phyloP scores from a whole-genome alignment of 2,329 filamentous ascomycete genomes.

The Pestalotiopsis sp. region DNA sequence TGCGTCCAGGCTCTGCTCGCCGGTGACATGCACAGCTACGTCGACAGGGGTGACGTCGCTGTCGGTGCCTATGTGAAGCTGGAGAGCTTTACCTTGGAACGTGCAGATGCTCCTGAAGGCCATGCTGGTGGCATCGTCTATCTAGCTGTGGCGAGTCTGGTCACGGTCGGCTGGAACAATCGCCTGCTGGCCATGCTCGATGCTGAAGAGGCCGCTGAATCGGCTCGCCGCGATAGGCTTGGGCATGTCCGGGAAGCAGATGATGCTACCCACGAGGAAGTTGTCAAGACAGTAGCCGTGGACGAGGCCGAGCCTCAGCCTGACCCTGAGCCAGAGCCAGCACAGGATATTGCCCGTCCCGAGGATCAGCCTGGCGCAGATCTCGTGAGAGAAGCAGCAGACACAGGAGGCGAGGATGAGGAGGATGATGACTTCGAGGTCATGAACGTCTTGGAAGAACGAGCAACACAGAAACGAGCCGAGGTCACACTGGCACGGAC shows the following conservation, averaged over 20 bases:
- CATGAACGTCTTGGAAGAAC: slow-evolving; percentile 31
- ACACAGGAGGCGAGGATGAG: slow-evolving; percentile 17
- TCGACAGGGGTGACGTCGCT: slow-evolving; percentile 46
- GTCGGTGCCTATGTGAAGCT: slow-evolving; percentile 53
- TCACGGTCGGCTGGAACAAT: slow-evolving; percentile 52
- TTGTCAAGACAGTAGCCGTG: neutral
- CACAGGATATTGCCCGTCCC: neutral
- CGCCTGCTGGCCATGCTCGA: slow-evolving; percentile 34
- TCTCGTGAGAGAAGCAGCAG: slow-evolving; percentile 18
- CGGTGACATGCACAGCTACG: slow-evolving; percentile 49
- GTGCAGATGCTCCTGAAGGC: neutral
- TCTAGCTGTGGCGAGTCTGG: slow-evolving; percentile 47
- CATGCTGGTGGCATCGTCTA: slow-evolving; percentile 32
- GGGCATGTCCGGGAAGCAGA: neutral
- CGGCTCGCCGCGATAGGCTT: too few relatives aligned
- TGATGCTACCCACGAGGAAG: neutral
- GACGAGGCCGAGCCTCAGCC: neutral
- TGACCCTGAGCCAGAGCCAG: neutral
- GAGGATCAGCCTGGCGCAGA: slow-evolving; percentile 8
- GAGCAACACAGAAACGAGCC: slow-evolving; percentile 21
- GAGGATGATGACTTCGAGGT: slow-evolving; percentile 43
- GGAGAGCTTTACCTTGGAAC: slow-evolving; percentile 42
- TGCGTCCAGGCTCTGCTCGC: slow-evolving; percentile 57
- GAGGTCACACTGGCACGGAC: slow-evolving; percentile 16
- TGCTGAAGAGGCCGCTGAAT: slow-evolving; percentile 1